Evolutionary conservation across 106 monocot genomes (phyloP).

Genomic region (Ottelia alismoides): DNA sequence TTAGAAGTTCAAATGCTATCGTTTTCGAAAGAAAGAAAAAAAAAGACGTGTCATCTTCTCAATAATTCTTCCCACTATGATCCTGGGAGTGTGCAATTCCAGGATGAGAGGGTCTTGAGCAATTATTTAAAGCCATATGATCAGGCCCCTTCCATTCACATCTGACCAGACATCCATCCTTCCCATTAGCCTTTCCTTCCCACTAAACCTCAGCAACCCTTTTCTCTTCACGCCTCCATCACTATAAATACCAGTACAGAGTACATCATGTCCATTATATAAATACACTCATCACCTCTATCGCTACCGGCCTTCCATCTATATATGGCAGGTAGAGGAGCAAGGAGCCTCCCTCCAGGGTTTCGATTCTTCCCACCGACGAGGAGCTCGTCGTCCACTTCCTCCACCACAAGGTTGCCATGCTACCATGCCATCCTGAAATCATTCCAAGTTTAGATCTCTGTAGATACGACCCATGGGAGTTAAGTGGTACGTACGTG

Average conservation of each 20-base stretch:
- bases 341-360: conserved; percentile 53
- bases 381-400: conserved; percentile 86
- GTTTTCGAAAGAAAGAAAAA: too few species aligned
- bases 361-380: conserved; percentile 91
- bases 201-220: neutral
- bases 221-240: neutral
- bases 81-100: too few species aligned
- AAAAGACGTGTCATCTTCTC: too few species aligned
- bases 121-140: too few species aligned
- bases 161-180: too few species aligned
- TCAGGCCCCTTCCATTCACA: too few species aligned
- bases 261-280: too few species aligned
- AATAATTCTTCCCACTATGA: too few species aligned
- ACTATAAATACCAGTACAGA: neutral
- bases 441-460: conserved; percentile 71
- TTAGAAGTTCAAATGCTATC: too few species aligned
- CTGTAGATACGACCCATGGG: conserved; percentile 59
- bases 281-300: too few species aligned
- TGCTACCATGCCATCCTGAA: conserved; percentile 49
- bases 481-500: conserved; percentile 60
- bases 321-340: conserved; percentile 31
- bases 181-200: neutral
- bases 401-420: conserved; percentile 45
- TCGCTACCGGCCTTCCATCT: too few species aligned
- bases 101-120: too few species aligned